Percentiles rank a stretch among this genome's conserved stretches.
phyloP scores from a whole-genome alignment of 305 asterid species.

The Solanum hybrid region DNA sequence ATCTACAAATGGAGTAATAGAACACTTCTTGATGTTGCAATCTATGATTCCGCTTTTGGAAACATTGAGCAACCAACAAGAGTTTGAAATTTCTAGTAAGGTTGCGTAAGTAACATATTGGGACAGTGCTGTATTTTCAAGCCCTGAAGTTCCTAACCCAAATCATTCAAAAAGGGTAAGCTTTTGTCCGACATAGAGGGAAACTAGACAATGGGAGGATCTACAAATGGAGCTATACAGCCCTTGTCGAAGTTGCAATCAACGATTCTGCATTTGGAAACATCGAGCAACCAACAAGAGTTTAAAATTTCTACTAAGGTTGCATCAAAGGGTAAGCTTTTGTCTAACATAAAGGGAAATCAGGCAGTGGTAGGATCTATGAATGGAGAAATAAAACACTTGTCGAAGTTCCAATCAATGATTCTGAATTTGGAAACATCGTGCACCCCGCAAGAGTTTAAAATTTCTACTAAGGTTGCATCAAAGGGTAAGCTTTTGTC shows the following conservation, averaged over 20 bases:
- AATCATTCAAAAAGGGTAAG: neutral
- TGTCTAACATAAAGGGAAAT: neutral
- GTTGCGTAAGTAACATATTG: neutral
- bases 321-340: neutral
- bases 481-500: neutral
- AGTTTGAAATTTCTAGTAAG: no score
- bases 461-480: neutral
- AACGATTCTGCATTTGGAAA: neutral
- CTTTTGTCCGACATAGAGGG: neutral
- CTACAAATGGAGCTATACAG: neutral
- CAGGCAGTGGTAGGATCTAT: neutral
- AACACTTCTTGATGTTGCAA: neutral
- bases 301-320: neutral
- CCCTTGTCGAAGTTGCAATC: neutral
- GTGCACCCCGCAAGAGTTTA: neutral
- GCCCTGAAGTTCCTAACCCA: neutral
- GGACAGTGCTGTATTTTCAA: neutral
- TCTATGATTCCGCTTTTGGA: neutral
- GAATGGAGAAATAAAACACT: neutral
- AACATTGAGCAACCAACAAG: neutral
- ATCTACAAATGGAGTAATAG: neutral
- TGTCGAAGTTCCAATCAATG: no score
- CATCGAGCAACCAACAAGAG: neutral
- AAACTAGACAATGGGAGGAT: neutral
- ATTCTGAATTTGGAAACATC: neutral